Conservation (phyloP, 2,329 filamentous ascomycete genomes). For the Hypoxylon sp. region DNA sequence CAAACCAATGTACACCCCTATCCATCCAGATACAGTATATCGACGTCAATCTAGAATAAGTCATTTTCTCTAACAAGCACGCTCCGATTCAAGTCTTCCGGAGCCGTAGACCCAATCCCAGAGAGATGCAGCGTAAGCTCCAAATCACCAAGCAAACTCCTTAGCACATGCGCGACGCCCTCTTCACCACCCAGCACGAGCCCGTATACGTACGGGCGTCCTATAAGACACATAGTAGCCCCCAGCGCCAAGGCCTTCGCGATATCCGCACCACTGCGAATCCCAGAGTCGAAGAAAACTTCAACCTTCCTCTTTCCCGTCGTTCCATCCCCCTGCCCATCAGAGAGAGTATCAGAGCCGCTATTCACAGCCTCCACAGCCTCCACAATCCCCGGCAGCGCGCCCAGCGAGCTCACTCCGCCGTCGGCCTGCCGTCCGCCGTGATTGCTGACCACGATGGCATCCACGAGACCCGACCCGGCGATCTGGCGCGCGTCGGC, state of each 20-base stretch:
- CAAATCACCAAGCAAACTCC: constrained; percentile 41
- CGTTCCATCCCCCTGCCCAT: too few species aligned
- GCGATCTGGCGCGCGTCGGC: constrained; percentile 41
- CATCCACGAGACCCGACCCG: constrained; percentile 36
- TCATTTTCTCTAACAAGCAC: constrained; percentile 38
- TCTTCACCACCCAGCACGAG: constrained; percentile 42
- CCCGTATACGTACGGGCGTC: constrained; percentile 64
- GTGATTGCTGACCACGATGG: constrained; percentile 65
- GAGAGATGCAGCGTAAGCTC: constrained; percentile 43
- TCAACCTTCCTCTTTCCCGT: constrained; percentile 49
- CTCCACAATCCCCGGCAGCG: constrained; percentile 68
- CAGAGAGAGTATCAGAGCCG: too few species aligned
- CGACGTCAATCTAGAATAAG: constrained; percentile 37
- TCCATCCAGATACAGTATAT: too few species aligned
- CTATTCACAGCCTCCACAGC: constrained; percentile 54
- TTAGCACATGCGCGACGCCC: constrained; percentile 41
- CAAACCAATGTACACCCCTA: too few species aligned
- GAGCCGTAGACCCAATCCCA: constrained; percentile 36
- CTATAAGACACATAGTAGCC: constrained; percentile 66
- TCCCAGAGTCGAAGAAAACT: constrained; percentile 68
- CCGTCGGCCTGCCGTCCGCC: constrained; percentile 66
- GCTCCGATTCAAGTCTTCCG: constrained; percentile 29
- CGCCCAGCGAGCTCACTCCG: constrained; percentile 61
- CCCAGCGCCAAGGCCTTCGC: constrained; percentile 67
- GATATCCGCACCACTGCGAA: constrained; percentile 67